phyloP scores from a whole-genome alignment of 495 filamentous ascomycete genomes.

The Rhypophila decipiens region DNA sequence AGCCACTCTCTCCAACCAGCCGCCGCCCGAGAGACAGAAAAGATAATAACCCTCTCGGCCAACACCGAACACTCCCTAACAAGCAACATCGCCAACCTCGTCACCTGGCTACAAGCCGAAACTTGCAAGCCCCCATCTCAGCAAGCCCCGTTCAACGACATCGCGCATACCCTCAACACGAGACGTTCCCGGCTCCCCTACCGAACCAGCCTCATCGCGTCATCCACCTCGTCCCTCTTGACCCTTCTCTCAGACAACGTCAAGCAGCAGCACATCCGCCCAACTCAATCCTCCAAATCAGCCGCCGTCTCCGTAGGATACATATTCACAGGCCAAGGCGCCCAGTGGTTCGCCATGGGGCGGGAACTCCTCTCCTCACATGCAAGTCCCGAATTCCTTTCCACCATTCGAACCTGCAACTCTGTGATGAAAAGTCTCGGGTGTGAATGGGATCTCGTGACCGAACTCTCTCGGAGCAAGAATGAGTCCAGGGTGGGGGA shows the following conservation, averaged over 20 bases:
- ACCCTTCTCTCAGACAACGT: background rate
- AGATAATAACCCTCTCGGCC: conserved; percentile 36
- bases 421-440: conserved; percentile 29
- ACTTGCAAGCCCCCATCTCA: conserved; percentile 21
- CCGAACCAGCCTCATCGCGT: background rate
- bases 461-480: background rate
- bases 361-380: conserved; percentile 29
- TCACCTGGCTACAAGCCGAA: conserved; percentile 8
- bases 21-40: background rate
- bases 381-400: conserved; percentile 16
- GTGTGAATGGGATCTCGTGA: conserved; percentile 1
- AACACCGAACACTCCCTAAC: conserved; percentile 51
- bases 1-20: background rate
- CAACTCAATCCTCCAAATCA: background rate
- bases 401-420: conserved; percentile 11
- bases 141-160: too few species aligned
- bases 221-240: background rate
- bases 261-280: background rate
- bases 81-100: background rate
- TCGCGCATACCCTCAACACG: conserved; percentile 27
- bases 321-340: conserved; percentile 34
- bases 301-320: conserved; percentile 17
- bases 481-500: background rate
- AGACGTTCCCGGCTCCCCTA: conserved; percentile 18
- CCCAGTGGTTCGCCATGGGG: conserved; percentile 46